phyloP scores from a whole-genome alignment of 352 stramenopile species.

The Phytophthora cactorum region DNA sequence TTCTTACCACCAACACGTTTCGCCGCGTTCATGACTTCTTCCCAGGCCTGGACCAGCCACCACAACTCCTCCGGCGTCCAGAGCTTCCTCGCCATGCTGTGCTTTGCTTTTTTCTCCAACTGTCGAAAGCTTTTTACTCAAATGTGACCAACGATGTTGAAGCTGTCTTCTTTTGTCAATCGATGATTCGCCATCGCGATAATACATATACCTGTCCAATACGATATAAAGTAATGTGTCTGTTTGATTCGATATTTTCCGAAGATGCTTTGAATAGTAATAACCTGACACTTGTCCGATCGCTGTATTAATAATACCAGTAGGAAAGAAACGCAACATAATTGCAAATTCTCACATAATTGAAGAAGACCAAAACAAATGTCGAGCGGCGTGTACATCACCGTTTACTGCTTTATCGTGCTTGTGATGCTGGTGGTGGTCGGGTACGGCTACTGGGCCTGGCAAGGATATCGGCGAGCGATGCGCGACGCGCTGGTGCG shows the following conservation, averaged over 20 bases:
- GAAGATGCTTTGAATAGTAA: not conserved
- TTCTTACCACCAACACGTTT: slow-evolving; percentile 1
- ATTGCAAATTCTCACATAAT: not conserved
- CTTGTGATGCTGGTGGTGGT: slow-evolving; percentile 36
- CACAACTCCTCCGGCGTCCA: slow-evolving; percentile 23
- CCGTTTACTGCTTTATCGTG: slow-evolving; percentile 41
- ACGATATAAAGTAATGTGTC: not conserved
- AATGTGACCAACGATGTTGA: slow-evolving; percentile 5
- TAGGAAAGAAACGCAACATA: not conserved
- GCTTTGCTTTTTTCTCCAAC: slow-evolving; percentile 10
- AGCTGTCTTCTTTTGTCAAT: slow-evolving; percentile 39
- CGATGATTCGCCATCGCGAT: not conserved
- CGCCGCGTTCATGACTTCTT: slow-evolving; percentile 3
- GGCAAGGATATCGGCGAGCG: slow-evolving; percentile 30
- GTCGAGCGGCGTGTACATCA: slow-evolving; percentile 27
- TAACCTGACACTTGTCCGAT: not conserved
- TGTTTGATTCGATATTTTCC: not conserved
- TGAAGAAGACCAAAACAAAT: not conserved
- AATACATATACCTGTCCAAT: not conserved
- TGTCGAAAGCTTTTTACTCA: slow-evolving; percentile 5
- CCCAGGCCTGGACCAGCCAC: slow-evolving; percentile 22
- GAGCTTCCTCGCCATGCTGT: not conserved
- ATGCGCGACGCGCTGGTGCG: slow-evolving; percentile 36
- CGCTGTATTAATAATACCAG: no score
- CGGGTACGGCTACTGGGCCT: slow-evolving; percentile 34